Evolutionary conservation across 768 basidiomycete genomes (phyloP).

Genomic region (Baorangia bicolor): DNA sequence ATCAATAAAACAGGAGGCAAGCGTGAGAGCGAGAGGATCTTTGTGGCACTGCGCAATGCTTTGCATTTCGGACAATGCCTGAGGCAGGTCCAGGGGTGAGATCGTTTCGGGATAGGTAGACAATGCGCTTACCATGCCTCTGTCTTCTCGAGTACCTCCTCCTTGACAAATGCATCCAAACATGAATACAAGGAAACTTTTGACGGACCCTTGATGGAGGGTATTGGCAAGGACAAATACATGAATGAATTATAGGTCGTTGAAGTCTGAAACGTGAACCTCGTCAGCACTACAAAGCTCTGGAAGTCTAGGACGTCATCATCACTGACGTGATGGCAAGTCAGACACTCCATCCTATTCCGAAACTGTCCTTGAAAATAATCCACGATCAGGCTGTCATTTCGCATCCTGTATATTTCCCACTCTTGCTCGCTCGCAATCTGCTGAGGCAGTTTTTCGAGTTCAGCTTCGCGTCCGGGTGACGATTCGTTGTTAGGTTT

Average conservation of each 20-base stretch:
- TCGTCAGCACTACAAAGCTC: slow-evolving; percentile 12
- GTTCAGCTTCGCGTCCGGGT: slow-evolving; percentile 80
- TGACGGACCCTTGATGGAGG: slow-evolving; percentile 51
- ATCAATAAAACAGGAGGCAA: slow-evolving; percentile 91
- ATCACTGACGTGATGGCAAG: slow-evolving; percentile 74
- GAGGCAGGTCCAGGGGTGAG: neutral
- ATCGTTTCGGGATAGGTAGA: neutral
- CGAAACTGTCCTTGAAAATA: slow-evolving; percentile 98
- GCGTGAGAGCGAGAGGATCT: slow-evolving; percentile 86
- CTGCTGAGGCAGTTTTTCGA: slow-evolving; percentile 83
- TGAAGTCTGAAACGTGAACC: slow-evolving; percentile 63
- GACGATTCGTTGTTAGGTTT: slow-evolving; percentile 65
- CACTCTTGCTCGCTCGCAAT: slow-evolving; percentile 93
- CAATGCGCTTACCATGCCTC: slow-evolving; percentile 78
- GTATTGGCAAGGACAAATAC: slow-evolving; percentile 89
- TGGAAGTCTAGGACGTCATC: neutral
- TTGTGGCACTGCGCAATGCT: slow-evolving; percentile 78
- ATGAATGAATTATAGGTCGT: slow-evolving; percentile 98
- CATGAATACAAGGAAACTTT: slow-evolving; percentile 76
- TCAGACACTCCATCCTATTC: slow-evolving; percentile 85
- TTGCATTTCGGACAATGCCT: slow-evolving; percentile 98
- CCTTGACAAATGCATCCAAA: slow-evolving; percentile 86
- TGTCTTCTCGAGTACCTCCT: slow-evolving; percentile 87
- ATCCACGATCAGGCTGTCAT: slow-evolving; percentile 94
- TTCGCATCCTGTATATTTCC: slow-evolving; percentile 83